Base-by-base conservation (phyloP, 1,284 basidiomycete species). In the Cerioporus squamosus region DNA sequence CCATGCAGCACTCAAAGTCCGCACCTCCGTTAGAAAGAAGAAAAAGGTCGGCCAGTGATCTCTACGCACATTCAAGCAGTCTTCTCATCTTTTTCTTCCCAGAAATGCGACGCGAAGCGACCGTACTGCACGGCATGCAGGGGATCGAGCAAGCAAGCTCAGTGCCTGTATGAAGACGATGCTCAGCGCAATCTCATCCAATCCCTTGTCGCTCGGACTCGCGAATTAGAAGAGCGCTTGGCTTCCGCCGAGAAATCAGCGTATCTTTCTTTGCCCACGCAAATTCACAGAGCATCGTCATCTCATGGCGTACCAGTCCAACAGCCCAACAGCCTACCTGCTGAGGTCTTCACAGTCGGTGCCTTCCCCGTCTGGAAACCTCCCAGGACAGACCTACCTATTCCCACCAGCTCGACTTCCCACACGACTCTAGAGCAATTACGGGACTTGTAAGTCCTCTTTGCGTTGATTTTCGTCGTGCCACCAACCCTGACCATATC, bases 101-200 rank as follows among this genome's bases (percentile, higher is more conserved):
- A 53, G 52, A 53, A 46, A 53, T 53, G 52, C 24, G 52, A 53
- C 33, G 52, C 52, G 9, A 53, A 53, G 20, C 52, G 44, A 29
- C 52, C 52, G 3, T 40, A 20, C n/a, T 53, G 52, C 44, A 29
- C 52, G 5, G 42, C 52, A 23, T 53, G 52, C 23, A 47, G 39
- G n/a, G 33, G 44, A 4, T 5, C 52, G 3, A 31, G 17, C 33
- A 53, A 53, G 52, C 15, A 53, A 24, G 15, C 20, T 10, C 44
- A 53, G 15, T 53, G 52, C n/a, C 5, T 53, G 22, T 53, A 53
- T 15, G 52, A 53, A 22, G 31, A 46, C 15, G 52, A 53, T n/a
- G 52, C 52, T 5, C 52, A 53, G 38, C 43, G 36, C 2, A 40
- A 33, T 17, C 52, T 53, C 44, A 53, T 53, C 9, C 20, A 53